Percentiles rank a stretch among this genome's conserved stretches.
Evolutionary conservation across 257 asterid genomes (phyloP).

Genomic region (Striga asiatica): DNA sequence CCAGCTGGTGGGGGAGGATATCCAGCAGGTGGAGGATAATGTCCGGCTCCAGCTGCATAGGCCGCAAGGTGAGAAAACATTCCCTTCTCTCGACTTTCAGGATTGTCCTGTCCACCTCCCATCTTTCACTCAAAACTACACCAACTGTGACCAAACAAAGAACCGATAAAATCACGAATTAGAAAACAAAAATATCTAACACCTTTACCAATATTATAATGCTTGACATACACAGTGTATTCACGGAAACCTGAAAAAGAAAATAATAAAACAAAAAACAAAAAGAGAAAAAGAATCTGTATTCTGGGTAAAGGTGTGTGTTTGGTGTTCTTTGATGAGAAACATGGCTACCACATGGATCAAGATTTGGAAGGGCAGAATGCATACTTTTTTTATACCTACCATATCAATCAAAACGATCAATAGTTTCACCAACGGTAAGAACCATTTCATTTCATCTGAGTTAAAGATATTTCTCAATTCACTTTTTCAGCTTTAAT

Average conservation of each 20-base stretch:
- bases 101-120: constrained; percentile 33
- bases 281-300: no score
- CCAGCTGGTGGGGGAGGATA: constrained; percentile 35
- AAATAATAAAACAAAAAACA: no score
- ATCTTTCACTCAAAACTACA: constrained; percentile 17
- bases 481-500: neutral
- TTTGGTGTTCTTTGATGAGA: no score
- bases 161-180: constrained; percentile 1
- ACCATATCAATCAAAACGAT: neutral
- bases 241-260: no score
- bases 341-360: neutral
- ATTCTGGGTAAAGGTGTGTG: no score
- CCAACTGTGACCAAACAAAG: neutral
- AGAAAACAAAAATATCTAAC: neutral
- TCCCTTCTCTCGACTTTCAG: constrained; percentile 50
- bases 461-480: neutral
- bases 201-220: neutral
- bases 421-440: neutral
- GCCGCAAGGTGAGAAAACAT: constrained; percentile 55
- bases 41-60: constrained; percentile 46
- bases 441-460: neutral
- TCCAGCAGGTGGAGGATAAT: constrained; percentile 31
- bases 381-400: neutral
- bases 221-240: no score
- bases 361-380: neutral